phyloP scores from a whole-genome alignment of 2,329 filamentous ascomycete species.

The Pezicula rhizophila region DNA sequence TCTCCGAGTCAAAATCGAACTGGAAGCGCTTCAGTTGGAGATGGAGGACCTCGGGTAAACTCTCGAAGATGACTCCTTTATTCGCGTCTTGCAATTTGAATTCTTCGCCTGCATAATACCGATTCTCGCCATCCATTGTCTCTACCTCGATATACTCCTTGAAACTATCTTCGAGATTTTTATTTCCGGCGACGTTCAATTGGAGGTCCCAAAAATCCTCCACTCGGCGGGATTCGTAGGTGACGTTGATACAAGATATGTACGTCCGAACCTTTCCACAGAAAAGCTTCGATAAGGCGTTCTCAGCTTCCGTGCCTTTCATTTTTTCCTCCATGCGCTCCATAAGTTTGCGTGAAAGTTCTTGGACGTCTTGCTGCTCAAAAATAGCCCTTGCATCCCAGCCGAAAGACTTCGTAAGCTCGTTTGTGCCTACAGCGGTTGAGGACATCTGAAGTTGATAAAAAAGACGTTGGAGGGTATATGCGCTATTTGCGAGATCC shows the following conservation, averaged over 20 bases:
- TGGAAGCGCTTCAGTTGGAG: constrained; percentile 96
- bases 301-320: constrained; percentile 92
- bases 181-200: constrained; percentile 91
- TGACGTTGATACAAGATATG: constrained; percentile 96
- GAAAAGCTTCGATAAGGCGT: constrained; percentile 83
- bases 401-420: constrained; percentile 92
- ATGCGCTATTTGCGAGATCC: constrained; percentile 80
- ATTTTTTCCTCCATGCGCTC: constrained; percentile 95
- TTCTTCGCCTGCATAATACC: constrained; percentile 87
- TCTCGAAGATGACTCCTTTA: constrained; percentile 96
- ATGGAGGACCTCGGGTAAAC: constrained; percentile 89
- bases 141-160: constrained; percentile 94
- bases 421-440: constrained; percentile 78
- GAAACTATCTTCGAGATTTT: constrained; percentile 89
- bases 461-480: constrained; percentile 87
- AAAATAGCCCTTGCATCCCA: constrained; percentile 99
- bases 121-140: constrained; percentile 95
- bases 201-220: constrained; percentile 99
- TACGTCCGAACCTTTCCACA: constrained; percentile 98
- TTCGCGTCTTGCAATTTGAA: constrained; percentile 92
- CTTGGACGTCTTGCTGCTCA: constrained; percentile 97
- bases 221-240: constrained; percentile 90
- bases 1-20: constrained; percentile 91
- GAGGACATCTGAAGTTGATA: constrained; percentile 88
- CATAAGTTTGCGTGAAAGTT: constrained; percentile 93